phyloP scores from a whole-genome alignment of 1,284 basidiomycete species.

The Sporisorium iseilematis-ciliati region DNA sequence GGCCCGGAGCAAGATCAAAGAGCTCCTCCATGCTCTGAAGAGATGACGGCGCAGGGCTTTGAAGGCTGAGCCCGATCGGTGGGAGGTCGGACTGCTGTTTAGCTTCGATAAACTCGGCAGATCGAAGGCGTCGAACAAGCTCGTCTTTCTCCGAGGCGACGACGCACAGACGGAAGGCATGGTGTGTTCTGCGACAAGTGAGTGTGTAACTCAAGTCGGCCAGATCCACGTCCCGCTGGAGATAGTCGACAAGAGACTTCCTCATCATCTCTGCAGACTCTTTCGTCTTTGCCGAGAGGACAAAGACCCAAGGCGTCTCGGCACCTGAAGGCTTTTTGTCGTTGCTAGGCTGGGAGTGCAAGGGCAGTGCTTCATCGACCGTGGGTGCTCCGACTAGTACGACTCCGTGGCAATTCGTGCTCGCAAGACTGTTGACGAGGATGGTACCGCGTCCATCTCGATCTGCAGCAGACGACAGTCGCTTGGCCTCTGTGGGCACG shows the following conservation, averaged over 20 bases:
- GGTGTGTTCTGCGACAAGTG: slow-evolving; percentile 38
- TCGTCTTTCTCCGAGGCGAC: slow-evolving; percentile 42
- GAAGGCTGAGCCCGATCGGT: slow-evolving; percentile 7
- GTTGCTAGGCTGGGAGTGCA: no score
- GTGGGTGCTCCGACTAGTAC: slow-evolving; percentile 23
- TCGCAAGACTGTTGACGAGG: slow-evolving; percentile 46
- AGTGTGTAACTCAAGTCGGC: slow-evolving; percentile 48
- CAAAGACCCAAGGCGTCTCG: slow-evolving; percentile 23
- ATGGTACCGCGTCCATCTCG: slow-evolving; percentile 12
- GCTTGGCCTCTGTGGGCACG: slow-evolving; percentile 23
- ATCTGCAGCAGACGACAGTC: slow-evolving; percentile 8
- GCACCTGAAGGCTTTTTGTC: no score
- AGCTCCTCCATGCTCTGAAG: neutral
- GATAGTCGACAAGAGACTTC: slow-evolving; percentile 37
- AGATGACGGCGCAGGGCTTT: neutral
- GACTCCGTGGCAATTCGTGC: slow-evolving; percentile 35
- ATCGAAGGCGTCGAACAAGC: slow-evolving; percentile 25
- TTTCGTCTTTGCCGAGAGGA: slow-evolving; percentile 41
- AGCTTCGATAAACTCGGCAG: slow-evolving; percentile 22
- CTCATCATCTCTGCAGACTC: slow-evolving; percentile 36
- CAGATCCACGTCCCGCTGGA: slow-evolving; percentile 32
- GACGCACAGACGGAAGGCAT: slow-evolving; percentile 39
- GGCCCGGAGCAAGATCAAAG: neutral
- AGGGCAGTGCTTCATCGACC: neutral
- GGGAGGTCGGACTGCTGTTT: slow-evolving; percentile 15